phyloP scores from a whole-genome alignment of 1,139 yeast species.

The Geotrichum armillariae region DNA sequence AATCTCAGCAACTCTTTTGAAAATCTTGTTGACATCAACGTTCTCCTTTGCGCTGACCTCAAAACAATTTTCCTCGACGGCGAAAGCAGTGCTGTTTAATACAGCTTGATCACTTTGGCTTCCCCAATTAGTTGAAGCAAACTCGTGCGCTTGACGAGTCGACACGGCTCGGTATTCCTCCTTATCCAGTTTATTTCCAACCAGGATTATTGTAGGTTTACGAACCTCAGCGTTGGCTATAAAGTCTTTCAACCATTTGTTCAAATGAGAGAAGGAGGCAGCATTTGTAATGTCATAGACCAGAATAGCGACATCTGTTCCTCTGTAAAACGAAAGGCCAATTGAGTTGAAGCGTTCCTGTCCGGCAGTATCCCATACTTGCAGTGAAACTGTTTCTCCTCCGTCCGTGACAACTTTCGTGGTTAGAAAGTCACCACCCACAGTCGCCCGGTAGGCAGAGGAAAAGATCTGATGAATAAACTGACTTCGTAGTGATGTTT shows the following conservation, averaged over 20 bases:
- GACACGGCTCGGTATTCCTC: slow-evolving; percentile 26
- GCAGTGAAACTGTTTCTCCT: slow-evolving; percentile 43
- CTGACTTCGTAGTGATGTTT: slow-evolving; percentile 59
- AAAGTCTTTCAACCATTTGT: slow-evolving; percentile 55
- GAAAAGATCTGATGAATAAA: slow-evolving; percentile 59
- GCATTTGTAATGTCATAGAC: slow-evolving; percentile 60
- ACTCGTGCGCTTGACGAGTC: slow-evolving; percentile 27
- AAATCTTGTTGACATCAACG: slow-evolving; percentile 22
- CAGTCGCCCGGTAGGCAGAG: slow-evolving; percentile 59
- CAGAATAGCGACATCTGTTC: slow-evolving; percentile 58
- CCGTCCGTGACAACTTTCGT: slow-evolving; percentile 40
- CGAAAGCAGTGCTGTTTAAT: neutral
- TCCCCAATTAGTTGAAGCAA: slow-evolving; percentile 23
- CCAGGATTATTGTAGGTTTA: slow-evolving; percentile 52
- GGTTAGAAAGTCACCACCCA: slow-evolving; percentile 62
- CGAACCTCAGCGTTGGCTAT: slow-evolving; percentile 52
- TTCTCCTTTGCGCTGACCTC: slow-evolving; percentile 28
- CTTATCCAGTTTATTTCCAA: slow-evolving; percentile 56
- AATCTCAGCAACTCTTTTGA: slow-evolving; percentile 24
- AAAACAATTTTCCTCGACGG: slow-evolving; percentile 20
- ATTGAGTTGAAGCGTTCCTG: slow-evolving; percentile 64
- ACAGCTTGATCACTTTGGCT: slow-evolving; percentile 16
- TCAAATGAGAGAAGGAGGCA: slow-evolving; percentile 49
- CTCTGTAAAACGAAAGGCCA: slow-evolving; percentile 59
- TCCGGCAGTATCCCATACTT: slow-evolving; percentile 70